Conservation (phyloP, 495 filamentous ascomycete genomes). For the Collariella sp. region DNA sequence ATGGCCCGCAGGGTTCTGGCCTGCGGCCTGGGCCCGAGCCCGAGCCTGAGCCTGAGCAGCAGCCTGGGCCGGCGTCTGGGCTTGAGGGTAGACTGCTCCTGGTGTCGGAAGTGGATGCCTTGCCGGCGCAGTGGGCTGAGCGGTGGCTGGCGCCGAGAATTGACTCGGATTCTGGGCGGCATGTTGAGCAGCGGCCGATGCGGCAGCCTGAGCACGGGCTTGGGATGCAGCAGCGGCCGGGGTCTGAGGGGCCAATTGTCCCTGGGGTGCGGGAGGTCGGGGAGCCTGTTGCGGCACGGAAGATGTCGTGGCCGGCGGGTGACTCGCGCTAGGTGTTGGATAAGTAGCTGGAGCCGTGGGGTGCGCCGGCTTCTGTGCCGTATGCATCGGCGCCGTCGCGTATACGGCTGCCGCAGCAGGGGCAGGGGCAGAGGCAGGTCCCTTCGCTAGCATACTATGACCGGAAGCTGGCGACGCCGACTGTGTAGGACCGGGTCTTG, state of each 20-base stretch:
- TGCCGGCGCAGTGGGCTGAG: neutral
- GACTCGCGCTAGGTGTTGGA: neutral
- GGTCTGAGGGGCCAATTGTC: neutral
- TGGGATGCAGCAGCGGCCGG: neutral
- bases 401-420: neutral
- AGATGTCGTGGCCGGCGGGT: neutral
- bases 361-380: neutral
- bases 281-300: slow-evolving; percentile 1
- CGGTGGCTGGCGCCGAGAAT: neutral
- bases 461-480: neutral
- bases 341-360: neutral
- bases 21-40: neutral
- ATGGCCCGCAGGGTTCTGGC: neutral
- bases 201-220: neutral
- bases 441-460: neutral
- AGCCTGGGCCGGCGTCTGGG: neutral
- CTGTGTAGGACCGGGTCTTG: neutral
- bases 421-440: neutral
- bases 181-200: neutral
- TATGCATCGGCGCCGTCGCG: neutral
- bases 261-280: neutral
- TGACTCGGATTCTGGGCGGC: neutral
- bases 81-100: neutral
- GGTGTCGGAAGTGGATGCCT: neutral
- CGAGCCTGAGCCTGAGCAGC: neutral